Evolutionary conservation across 2,329 filamentous ascomycete species (phyloP).

Genomic region (Aspergillus sp.): DNA sequence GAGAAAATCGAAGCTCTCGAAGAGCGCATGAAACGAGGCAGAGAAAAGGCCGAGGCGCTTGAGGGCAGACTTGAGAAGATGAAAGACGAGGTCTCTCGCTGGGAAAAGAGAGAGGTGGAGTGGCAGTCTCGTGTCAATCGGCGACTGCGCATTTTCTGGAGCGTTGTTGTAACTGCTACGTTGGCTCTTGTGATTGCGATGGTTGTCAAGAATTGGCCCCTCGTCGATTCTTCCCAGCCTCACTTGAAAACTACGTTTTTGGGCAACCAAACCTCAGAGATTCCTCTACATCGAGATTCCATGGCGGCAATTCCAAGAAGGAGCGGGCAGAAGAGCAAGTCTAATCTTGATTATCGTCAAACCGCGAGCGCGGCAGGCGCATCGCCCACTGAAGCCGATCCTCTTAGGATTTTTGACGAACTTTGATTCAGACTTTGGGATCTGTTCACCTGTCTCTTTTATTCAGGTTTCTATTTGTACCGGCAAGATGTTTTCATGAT

Average conservation of each 20-base stretch:
- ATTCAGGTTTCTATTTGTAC: conserved; percentile 8
- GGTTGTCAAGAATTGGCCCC: conserved; percentile 21
- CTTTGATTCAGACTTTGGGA: conserved; percentile 14
- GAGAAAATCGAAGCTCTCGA: conserved; percentile 31
- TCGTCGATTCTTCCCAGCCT: background rate
- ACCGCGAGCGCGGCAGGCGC: background rate
- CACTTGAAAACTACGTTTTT: conserved; percentile 4
- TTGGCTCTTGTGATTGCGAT: conserved; percentile 24
- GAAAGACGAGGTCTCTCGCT: conserved; percentile 33
- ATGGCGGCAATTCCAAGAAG: too few relatives aligned
- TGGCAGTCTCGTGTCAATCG: conserved; percentile 35
- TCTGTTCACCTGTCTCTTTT: conserved; percentile 4
- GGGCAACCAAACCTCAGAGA: conserved; percentile 9
- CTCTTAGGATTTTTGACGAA: conserved; percentile 23
- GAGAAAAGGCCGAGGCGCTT: conserved; percentile 29
- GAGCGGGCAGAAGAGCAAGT: background rate
- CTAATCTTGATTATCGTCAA: too few relatives aligned
- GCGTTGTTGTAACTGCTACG: conserved; percentile 17
- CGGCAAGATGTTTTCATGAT: conserved; percentile 18
- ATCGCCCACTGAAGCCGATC: conserved; percentile 15
- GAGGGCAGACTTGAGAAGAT: conserved; percentile 34
- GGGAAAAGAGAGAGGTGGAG: conserved; percentile 38
- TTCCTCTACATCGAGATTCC: too few relatives aligned
- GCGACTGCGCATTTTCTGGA: conserved; percentile 35
- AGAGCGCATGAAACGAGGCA: conserved; percentile 32